Conservation (phyloP, 2,329 filamentous ascomycete species). For the Aschersonia sp. region DNA sequence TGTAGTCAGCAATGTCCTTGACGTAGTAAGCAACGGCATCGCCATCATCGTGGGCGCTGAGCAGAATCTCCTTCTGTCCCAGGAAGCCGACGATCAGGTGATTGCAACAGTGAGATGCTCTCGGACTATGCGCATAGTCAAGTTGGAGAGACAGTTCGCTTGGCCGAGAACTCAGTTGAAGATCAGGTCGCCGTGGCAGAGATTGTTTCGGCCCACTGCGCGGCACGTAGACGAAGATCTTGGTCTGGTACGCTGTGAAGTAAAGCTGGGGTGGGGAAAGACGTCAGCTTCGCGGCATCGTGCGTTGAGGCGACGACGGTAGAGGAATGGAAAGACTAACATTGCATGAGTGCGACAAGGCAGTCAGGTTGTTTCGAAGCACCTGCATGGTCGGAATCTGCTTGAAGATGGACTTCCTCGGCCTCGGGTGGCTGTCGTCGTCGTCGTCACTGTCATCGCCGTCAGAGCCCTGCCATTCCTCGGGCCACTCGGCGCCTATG, state of each 20-base stretch:
- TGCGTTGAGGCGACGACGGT: not conserved
- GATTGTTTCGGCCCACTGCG: constrained; percentile 29
- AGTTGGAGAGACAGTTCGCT: constrained; percentile 20
- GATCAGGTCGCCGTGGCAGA: constrained; percentile 31
- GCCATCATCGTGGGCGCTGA: constrained; percentile 59
- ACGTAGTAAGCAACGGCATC: constrained; percentile 61
- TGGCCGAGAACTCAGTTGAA: constrained; percentile 31
- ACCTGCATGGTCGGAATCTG: constrained; percentile 18
- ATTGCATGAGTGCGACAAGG: constrained; percentile 42
- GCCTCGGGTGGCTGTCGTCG: not conserved
- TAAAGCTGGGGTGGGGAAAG: constrained; percentile 31
- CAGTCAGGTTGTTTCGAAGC: constrained; percentile 41
- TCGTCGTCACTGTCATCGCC: constrained; percentile 10
- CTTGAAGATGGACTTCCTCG: constrained; percentile 12
- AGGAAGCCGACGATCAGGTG: constrained; percentile 54
- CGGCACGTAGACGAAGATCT: constrained; percentile 42
- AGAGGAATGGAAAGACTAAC: constrained; percentile 14
- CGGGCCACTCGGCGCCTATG: constrained; percentile 9
- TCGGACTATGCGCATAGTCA: constrained; percentile 15
- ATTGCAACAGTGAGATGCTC: constrained; percentile 49
- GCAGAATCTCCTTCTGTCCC: constrained; percentile 53
- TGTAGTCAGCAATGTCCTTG: constrained; percentile 29
- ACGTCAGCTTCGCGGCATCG: not conserved
- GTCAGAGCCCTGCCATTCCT: constrained; percentile 14
- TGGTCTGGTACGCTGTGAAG: constrained; percentile 41